Percentiles rank a stretch among this genome's conserved stretches.
These are phyloP conservation scores for Pichia sp. DNA, from an alignment of 1,139 yeast species.

Conservation along the genomic window DNA sequence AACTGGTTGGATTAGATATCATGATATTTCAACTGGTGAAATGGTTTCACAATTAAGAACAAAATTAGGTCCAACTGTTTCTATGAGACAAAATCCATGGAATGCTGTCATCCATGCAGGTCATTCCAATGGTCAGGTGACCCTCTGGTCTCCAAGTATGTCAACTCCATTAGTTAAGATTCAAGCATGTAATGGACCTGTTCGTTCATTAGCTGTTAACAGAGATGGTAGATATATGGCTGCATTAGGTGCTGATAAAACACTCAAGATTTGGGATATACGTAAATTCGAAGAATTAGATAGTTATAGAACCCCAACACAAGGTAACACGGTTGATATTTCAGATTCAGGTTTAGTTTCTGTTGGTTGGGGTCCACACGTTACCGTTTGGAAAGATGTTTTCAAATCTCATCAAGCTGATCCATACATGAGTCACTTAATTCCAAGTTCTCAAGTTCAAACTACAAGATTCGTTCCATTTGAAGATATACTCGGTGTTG, in stretches of 20 bases:
- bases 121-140: conserved; percentile 88
- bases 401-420: conserved; percentile 61
- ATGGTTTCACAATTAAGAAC: conserved; percentile 83
- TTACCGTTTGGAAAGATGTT: conserved; percentile 83
- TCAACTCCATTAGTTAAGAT: conserved; percentile 82
- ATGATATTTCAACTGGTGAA: conserved; percentile 92
- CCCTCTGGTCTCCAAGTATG: conserved; percentile 93
- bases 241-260: conserved; percentile 83
- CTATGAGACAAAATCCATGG: conserved; percentile 92
- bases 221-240: conserved; percentile 96
- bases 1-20: conserved; percentile 85
- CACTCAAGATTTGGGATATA: conserved; percentile 90
- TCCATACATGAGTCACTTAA: conserved; percentile 90
- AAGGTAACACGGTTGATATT: conserved; percentile 74
- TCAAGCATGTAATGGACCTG: conserved; percentile 82
- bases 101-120: conserved; percentile 96
- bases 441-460: conserved; percentile 74
- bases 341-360: conserved; percentile 88
- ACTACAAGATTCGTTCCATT: conserved; percentile 81
- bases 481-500: conserved; percentile 92
- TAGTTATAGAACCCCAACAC: conserved; percentile 76
- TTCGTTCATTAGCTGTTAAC: conserved; percentile 81
- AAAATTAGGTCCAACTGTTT: conserved; percentile 84
- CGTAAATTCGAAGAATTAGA: conserved; percentile 79
- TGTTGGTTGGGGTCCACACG: conserved; percentile 94